Evolutionary conservation across 306 rosid species (phyloP).

Genomic region (Inga leiocalycina): DNA sequence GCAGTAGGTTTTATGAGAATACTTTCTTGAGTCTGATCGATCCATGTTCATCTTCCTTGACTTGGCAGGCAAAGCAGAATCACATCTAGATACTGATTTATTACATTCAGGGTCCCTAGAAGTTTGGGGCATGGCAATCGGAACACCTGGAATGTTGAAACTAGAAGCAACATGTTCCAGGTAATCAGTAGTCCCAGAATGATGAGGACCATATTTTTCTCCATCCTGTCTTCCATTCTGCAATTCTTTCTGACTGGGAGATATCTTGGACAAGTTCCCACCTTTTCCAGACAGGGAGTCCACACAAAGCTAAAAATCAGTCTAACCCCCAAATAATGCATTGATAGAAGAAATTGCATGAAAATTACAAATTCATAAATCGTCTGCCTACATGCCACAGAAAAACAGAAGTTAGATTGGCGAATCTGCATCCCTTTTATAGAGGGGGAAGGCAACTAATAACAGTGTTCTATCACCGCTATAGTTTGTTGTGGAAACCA

Average conservation of each 20-base stretch:
- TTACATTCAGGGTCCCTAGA: conserved; percentile 71
- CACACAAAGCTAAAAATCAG: conserved; percentile 44
- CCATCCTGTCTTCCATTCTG: conserved; percentile 53
- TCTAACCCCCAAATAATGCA: conserved; percentile 26
- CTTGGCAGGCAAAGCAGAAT: conserved; percentile 70
- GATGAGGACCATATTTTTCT: conserved; percentile 55
- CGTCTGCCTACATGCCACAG: background rate
- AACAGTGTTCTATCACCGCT: background rate
- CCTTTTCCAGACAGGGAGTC: conserved; percentile 62
- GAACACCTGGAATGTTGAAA: conserved; percentile 66
- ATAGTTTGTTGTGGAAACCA: background rate
- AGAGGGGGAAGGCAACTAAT: background rate
- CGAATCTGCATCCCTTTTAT: background rate
- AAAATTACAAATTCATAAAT: background rate
- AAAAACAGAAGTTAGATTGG: background rate
- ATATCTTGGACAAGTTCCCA: conserved; percentile 51
- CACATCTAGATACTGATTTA: conserved; percentile 61
- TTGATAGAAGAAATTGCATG: background rate
- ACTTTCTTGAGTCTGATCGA: conserved; percentile 84
- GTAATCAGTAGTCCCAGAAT: conserved; percentile 52
- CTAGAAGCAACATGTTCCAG: conserved; percentile 79
- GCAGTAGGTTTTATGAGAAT: conserved; percentile 37
- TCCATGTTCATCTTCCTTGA: conserved; percentile 67
- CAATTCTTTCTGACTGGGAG: conserved; percentile 52
- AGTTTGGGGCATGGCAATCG: conserved; percentile 76